These are phyloP conservation scores for Suillus paluster DNA, from an alignment of 768 basidiomycete genomes.

Conservation along the genomic window DNA sequence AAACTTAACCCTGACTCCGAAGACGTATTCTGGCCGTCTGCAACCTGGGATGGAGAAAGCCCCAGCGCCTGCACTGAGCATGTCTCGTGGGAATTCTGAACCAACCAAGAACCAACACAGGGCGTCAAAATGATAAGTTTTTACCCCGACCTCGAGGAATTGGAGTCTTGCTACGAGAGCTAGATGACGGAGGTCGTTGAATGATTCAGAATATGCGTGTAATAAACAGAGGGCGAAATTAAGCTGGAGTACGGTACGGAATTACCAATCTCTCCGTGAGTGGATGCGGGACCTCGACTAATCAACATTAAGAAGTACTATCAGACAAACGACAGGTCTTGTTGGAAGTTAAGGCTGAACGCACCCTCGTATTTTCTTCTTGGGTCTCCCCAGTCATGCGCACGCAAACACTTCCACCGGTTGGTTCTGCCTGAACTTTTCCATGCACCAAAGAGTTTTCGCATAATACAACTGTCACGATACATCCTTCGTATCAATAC, in stretches of 20 bases:
- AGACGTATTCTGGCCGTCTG: not conserved
- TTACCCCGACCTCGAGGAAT: too few species aligned
- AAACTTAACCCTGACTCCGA: too few species aligned
- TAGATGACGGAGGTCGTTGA: constrained; percentile 1
- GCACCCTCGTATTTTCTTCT: constrained; percentile 82
- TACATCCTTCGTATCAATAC: too few species aligned
- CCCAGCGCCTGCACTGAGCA: not conserved
- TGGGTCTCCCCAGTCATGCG: constrained; percentile 67
- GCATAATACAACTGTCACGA: too few species aligned
- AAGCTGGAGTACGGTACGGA: not conserved
- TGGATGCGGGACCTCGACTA: constrained; percentile 81
- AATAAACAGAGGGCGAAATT: not conserved
- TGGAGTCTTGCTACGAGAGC: too few species aligned
- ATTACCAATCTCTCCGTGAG: constrained; percentile 51
- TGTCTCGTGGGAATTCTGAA: not conserved
- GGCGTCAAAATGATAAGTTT: not conserved
- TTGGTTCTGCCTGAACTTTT: constrained; percentile 68
- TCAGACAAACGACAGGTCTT: not conserved
- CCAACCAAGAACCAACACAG: constrained; percentile 7
- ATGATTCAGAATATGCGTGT: not conserved
- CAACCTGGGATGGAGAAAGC: constrained; percentile 1
- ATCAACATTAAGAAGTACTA: not conserved
- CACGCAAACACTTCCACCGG: constrained; percentile 63
- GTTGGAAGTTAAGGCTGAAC: constrained; percentile 28
- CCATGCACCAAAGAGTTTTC: constrained; percentile 86